Evolutionary conservation across 2,329 filamentous ascomycete genomes (phyloP).

Genomic region (Cryphonectria naterciae): DNA sequence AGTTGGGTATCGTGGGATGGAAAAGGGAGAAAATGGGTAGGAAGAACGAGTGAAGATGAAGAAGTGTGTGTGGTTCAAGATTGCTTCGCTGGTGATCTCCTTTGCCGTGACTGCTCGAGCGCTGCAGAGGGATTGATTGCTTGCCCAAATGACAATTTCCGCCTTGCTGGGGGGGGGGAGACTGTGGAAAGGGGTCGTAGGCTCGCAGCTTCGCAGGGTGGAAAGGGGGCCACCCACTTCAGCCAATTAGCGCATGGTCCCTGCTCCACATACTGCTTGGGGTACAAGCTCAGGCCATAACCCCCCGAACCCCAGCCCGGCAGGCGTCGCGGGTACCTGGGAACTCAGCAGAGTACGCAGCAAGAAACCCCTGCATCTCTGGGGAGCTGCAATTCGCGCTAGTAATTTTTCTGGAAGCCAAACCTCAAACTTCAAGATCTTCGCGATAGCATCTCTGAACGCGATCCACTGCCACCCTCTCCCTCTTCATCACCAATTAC

Average conservation of each 20-base stretch:
- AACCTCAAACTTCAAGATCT: conserved; percentile 10
- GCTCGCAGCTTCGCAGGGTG: conserved; percentile 18
- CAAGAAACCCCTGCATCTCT: conserved; percentile 9
- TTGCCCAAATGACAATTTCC: conserved; percentile 54
- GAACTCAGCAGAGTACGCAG: neutral
- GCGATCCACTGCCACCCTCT: neutral
- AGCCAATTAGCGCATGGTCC: conserved; percentile 23
- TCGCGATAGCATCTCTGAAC: conserved; percentile 21
- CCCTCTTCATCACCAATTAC: too few relatives aligned
- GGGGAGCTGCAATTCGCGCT: conserved; percentile 19
- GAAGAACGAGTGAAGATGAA: conserved; percentile 29
- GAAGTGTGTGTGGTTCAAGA: conserved; percentile 21
- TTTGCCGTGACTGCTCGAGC: conserved; percentile 17
- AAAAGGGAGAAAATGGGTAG: conserved; percentile 9
- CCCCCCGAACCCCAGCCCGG: conserved; percentile 17
- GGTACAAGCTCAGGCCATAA: conserved; percentile 8
- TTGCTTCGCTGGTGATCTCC: conserved; percentile 22
- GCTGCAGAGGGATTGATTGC: conserved; percentile 34
- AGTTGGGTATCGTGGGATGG: conserved; percentile 28
- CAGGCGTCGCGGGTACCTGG: conserved; percentile 7
- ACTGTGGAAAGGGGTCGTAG: conserved; percentile 42
- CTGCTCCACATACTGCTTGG: conserved; percentile 11
- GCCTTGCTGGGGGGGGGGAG: conserved; percentile 35
- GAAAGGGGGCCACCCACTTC: conserved; percentile 28
- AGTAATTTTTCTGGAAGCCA: conserved; percentile 27